These are phyloP conservation scores for Cutaneotrichosporon mucoides DNA, from an alignment of 1,284 basidiomycete species.

Conservation along the genomic window DNA sequence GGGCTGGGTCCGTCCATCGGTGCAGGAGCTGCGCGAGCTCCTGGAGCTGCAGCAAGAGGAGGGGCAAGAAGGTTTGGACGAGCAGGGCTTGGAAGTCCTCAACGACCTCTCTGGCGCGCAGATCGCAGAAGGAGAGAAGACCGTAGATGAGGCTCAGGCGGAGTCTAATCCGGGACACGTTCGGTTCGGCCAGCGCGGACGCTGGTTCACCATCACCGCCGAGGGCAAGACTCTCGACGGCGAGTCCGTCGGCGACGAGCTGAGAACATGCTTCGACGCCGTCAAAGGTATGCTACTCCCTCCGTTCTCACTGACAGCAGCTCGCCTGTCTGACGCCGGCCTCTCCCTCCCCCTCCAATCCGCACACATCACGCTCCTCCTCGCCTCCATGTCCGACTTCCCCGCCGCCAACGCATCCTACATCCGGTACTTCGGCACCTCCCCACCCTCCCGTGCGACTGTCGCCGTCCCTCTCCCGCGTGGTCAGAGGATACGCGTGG, in stretches of 20 bases:
- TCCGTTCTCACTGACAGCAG: conserved; percentile 45
- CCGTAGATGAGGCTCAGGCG: not conserved
- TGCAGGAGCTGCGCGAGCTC: conserved; percentile 30
- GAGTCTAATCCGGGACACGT: not conserved
- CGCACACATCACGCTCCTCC: conserved; percentile 74
- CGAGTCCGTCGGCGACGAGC: conserved; percentile 32
- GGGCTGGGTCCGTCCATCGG: conserved; percentile 28
- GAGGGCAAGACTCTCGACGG: conserved; percentile 14
- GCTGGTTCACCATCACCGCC: conserved; percentile 39
- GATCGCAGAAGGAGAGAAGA: not conserved
- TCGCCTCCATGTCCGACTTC: conserved; percentile 77
- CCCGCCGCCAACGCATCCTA: conserved; percentile 72
- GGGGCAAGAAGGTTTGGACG: conserved; percentile 27
- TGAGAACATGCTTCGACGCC: conserved; percentile 45
- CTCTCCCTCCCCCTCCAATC: conserved; percentile 60
- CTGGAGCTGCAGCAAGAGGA: conserved; percentile 30
- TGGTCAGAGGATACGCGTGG: conserved; percentile 62
- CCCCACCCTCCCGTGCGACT: conserved; percentile 89
- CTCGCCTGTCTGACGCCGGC: conserved; percentile 51
- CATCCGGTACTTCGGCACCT: conserved; percentile 74
- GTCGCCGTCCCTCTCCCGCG: conserved; percentile 69
- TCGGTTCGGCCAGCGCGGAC: conserved; percentile 23
- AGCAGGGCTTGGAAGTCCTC: conserved; percentile 21
- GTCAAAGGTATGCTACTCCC: conserved; percentile 46
- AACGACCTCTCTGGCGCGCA: not conserved